Conservation (phyloP, 768 basidiomycete species). For the Amyloporia xantha region DNA sequence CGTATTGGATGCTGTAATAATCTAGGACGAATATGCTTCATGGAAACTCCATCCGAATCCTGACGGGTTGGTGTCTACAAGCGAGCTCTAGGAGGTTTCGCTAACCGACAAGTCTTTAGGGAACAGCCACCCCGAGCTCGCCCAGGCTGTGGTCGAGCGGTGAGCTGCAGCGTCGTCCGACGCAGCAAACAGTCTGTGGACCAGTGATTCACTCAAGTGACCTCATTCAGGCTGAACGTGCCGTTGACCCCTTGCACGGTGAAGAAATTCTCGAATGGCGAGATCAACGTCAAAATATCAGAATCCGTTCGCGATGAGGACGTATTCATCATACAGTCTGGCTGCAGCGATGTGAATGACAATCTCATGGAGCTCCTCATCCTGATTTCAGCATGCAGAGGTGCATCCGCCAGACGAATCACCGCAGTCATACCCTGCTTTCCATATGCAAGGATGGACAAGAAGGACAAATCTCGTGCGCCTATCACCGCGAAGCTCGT, state of each 20-base stretch:
- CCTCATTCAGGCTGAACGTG: slow-evolving; percentile 70
- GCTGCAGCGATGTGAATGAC: slow-evolving; percentile 87
- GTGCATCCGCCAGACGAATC: slow-evolving; percentile 89
- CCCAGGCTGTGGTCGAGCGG: slow-evolving; percentile 92
- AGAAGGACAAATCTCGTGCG: slow-evolving; percentile 93
- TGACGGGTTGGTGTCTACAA: slow-evolving; percentile 48
- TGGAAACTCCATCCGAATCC: slow-evolving; percentile 73
- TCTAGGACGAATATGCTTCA: slow-evolving; percentile 58
- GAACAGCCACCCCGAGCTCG: slow-evolving; percentile 97
- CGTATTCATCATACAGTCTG: slow-evolving; percentile 96
- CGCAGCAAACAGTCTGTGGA: slow-evolving; percentile 34
- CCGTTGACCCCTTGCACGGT: slow-evolving; percentile 81
- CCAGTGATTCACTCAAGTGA: slow-evolving; percentile 40
- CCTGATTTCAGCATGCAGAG: slow-evolving; percentile 97
- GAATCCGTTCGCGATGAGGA: slow-evolving; percentile 98
- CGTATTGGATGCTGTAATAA: slow-evolving; percentile 10
- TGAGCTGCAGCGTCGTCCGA: slow-evolving; percentile 56
- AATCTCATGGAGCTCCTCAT: slow-evolving; percentile 98
- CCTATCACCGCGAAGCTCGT: slow-evolving; percentile 98
- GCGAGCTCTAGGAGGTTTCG: not conserved
- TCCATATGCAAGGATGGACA: slow-evolving; percentile 95
- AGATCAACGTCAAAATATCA: slow-evolving; percentile 90
- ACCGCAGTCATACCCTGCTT: slow-evolving; percentile 98
- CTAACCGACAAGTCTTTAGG: slow-evolving; percentile 41
- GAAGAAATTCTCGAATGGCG: slow-evolving; percentile 90